These are phyloP conservation scores for Aspergillus chevalieri DNA, from an alignment of 2,329 filamentous ascomycete species.

Conservation along the genomic window DNA sequence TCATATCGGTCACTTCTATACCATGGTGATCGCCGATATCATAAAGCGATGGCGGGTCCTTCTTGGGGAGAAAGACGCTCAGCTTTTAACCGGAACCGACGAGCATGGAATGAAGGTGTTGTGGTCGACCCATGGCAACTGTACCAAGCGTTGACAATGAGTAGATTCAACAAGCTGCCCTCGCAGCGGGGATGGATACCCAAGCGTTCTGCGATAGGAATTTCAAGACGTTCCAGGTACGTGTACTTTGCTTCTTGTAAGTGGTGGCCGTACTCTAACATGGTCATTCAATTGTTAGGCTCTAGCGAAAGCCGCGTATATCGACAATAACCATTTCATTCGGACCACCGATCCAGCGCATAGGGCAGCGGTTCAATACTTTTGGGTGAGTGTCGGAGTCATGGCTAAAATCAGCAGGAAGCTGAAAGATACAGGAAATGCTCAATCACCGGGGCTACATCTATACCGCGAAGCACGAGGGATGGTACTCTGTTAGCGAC, in stretches of 20 bases:
- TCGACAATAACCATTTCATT: constrained; percentile 81
- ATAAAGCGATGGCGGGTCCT: constrained; percentile 86
- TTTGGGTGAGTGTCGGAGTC: constrained; percentile 56
- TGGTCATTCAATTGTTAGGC: constrained; percentile 33
- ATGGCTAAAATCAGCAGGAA: not conserved
- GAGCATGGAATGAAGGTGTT: constrained; percentile 87
- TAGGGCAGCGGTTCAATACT: constrained; percentile 75
- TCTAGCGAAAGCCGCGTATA: constrained; percentile 62
- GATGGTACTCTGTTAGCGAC: constrained; percentile 95
- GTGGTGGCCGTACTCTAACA: not conserved
- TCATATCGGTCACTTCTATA: constrained; percentile 91
- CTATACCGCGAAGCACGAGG: constrained; percentile 79
- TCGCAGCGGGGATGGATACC: constrained; percentile 61
- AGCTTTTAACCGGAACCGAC: constrained; percentile 86
- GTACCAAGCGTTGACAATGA: not conserved
- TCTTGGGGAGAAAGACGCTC: constrained; percentile 58
- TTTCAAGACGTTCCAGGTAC: constrained; percentile 66
- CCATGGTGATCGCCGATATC: constrained; percentile 83
- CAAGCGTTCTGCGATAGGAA: constrained; percentile 86
- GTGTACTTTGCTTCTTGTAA: not conserved
- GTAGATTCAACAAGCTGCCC: constrained; percentile 75
- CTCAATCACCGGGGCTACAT: constrained; percentile 70
- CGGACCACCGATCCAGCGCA: constrained; percentile 83
- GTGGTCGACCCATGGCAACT: not conserved
- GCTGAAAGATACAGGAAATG: constrained; percentile 46